phyloP scores from a whole-genome alignment of 805 yeast genomes.

The Cyberlindnera euphorbiiphila region DNA sequence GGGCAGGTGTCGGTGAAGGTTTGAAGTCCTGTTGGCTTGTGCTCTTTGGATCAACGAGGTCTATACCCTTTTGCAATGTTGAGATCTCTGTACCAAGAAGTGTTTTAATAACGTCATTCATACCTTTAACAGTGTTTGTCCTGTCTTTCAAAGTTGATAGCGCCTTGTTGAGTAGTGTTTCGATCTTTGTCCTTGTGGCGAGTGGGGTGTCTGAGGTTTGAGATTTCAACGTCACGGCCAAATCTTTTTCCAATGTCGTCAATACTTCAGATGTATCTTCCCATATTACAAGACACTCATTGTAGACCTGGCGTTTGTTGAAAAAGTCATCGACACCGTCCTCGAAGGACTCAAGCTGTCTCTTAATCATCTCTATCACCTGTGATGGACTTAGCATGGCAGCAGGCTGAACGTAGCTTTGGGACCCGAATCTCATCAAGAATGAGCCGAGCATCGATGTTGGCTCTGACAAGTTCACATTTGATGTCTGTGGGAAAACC shows the following conservation, averaged over 20 bases:
- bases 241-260: slow-evolving; percentile 18
- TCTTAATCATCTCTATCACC: slow-evolving; percentile 19
- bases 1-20: slow-evolving; percentile 12
- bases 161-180: slow-evolving; percentile 4
- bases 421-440: slow-evolving; percentile 16
- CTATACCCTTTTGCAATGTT: slow-evolving; percentile 18
- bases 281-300: slow-evolving; percentile 24
- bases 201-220: slow-evolving; percentile 4
- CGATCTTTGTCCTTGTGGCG: slow-evolving; percentile 12
- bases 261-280: slow-evolving; percentile 17
- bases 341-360: slow-evolving; percentile 20
- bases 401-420: slow-evolving; percentile 8
- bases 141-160: slow-evolving; percentile 13
- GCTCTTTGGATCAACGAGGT: slow-evolving; percentile 14
- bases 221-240: slow-evolving; percentile 18
- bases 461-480: neutral
- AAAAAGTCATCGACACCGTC: slow-evolving; percentile 15
- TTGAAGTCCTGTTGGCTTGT: slow-evolving; percentile 1
- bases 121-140: slow-evolving; percentile 7
- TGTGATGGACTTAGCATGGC: slow-evolving; percentile 7
- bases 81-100: slow-evolving; percentile 19
- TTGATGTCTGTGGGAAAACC: slow-evolving; percentile 3
- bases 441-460: slow-evolving; percentile 15
- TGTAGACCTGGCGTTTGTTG: slow-evolving; percentile 11
- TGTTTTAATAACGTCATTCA: slow-evolving; percentile 14